Percentiles rank a stretch among this genome's conserved stretches.
phyloP scores from a whole-genome alignment of 2,329 filamentous ascomycete genomes.

The Chaetomiaceae sp. region DNA sequence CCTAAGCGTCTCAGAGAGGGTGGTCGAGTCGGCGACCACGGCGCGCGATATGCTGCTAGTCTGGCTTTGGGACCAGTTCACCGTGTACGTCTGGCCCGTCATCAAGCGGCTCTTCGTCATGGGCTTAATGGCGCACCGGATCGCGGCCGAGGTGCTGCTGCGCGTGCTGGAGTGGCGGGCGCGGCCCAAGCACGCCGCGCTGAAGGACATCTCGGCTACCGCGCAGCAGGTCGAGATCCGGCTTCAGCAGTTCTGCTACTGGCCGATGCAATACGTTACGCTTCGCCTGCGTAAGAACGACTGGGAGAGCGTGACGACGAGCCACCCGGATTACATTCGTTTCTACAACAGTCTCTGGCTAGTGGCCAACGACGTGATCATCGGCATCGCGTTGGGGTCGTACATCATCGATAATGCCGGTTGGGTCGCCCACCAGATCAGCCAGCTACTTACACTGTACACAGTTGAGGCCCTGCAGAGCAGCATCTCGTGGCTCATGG shows the following conservation, averaged over 20 bases:
- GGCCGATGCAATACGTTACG: slow-evolving; percentile 94
- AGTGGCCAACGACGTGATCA: slow-evolving; percentile 97
- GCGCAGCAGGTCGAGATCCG: slow-evolving; percentile 97
- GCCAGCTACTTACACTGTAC: slow-evolving; percentile 68
- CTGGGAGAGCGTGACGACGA: slow-evolving; percentile 93
- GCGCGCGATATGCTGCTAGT: slow-evolving; percentile 69
- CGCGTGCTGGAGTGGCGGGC: slow-evolving; percentile 77
- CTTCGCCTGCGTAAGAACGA: slow-evolving; percentile 82
- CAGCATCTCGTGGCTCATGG: slow-evolving; percentile 94
- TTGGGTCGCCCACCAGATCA: slow-evolving; percentile 76
- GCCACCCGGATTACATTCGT: slow-evolving; percentile 94
- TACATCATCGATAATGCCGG: slow-evolving; percentile 94
- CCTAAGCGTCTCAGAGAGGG: slow-evolving; percentile 86
- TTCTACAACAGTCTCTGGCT: slow-evolving; percentile 99
- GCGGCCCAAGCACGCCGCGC: slow-evolving; percentile 68
- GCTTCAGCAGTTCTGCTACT: slow-evolving; percentile 96
- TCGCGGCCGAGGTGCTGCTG: slow-evolving; percentile 73
- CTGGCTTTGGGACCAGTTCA: slow-evolving; percentile 64
- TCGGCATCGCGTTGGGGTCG: slow-evolving; percentile 90
- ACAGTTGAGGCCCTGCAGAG: slow-evolving; percentile 81
- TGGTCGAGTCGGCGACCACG: slow-evolving; percentile 87
- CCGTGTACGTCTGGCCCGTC: slow-evolving; percentile 71
- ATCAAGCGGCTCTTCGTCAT: slow-evolving; percentile 69
- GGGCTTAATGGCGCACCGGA: slow-evolving; percentile 69
- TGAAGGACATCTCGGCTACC: slow-evolving; percentile 94